These are phyloP conservation scores for Aaosphaeria arxii DNA, from an alignment of 2,329 filamentous ascomycete species.

Conservation along the genomic window DNA sequence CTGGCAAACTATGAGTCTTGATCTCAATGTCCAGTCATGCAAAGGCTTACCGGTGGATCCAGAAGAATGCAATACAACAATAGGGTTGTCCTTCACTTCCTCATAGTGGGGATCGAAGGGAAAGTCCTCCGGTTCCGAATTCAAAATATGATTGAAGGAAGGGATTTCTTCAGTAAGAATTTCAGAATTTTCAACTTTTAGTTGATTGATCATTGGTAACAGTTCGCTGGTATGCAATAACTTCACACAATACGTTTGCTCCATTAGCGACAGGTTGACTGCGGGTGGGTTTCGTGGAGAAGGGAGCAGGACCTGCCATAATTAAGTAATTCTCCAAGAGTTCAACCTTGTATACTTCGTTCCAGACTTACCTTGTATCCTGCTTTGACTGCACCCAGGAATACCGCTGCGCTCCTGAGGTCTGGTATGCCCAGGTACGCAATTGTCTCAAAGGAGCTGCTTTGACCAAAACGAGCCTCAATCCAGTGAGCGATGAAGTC, in stretches of 20 bases:
- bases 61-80: constrained; percentile 30
- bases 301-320: constrained; percentile 9
- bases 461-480: not conserved
- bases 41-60: constrained; percentile 25
- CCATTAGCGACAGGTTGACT: constrained; percentile 11
- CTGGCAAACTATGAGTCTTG: not conserved
- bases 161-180: constrained; percentile 1
- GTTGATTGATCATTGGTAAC: not conserved
- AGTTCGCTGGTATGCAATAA: constrained; percentile 8
- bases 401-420: constrained; percentile 9
- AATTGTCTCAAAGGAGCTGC: constrained; percentile 10
- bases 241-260: constrained; percentile 10
- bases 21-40: not conserved
- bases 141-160: constrained; percentile 4
- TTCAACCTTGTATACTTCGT: not conserved
- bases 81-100: constrained; percentile 16
- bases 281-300: constrained; percentile 16
- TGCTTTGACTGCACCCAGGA: constrained; percentile 12
- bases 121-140: constrained; percentile 1
- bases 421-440: constrained; percentile 16
- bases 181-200: not conserved
- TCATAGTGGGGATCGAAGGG: constrained; percentile 11
- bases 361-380: constrained; percentile 11
- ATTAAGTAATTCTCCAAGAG: not conserved
- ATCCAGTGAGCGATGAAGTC: constrained; percentile 9